These are phyloP conservation scores for Trametes cinnabarina DNA, from an alignment of 768 basidiomycete species.

Conservation along the genomic window DNA sequence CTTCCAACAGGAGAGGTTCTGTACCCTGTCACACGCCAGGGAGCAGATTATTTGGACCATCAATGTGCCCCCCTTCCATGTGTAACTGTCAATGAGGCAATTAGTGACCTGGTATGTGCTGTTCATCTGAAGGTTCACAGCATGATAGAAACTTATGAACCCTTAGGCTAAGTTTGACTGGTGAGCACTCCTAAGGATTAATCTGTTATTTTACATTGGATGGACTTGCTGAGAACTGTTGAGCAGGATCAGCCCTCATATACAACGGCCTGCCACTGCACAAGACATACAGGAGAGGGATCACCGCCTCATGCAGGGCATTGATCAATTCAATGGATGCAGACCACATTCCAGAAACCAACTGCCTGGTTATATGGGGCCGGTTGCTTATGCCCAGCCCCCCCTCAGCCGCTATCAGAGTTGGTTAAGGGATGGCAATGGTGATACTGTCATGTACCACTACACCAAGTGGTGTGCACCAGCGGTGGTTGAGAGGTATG, in stretches of 20 bases:
- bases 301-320: constrained; percentile 39
- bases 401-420: constrained; percentile 47
- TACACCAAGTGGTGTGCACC: constrained; percentile 47
- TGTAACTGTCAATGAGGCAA: constrained; percentile 63
- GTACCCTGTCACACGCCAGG: constrained; percentile 40
- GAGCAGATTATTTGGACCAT: not conserved
- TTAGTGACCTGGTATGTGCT: constrained; percentile 61
- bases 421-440: constrained; percentile 35
- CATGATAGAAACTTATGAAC: not conserved
- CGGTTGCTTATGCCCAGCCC: constrained; percentile 39
- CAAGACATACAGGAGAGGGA: constrained; percentile 34
- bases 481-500: constrained; percentile 52
- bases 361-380: constrained; percentile 48
- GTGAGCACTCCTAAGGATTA: no score
- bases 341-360: not conserved
- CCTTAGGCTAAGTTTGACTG: constrained; percentile 68
- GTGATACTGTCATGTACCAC: constrained; percentile 48
- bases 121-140: not conserved
- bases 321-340: constrained; percentile 24
- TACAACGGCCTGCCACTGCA: constrained; percentile 33
- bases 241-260: constrained; percentile 58
- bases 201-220: not conserved
- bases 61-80: constrained; percentile 54
- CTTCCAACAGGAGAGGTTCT: constrained; percentile 47
- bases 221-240: no score